phyloP scores from a whole-genome alignment of 805 yeast genomes.

The Metschnikowia cerradonensis region DNA sequence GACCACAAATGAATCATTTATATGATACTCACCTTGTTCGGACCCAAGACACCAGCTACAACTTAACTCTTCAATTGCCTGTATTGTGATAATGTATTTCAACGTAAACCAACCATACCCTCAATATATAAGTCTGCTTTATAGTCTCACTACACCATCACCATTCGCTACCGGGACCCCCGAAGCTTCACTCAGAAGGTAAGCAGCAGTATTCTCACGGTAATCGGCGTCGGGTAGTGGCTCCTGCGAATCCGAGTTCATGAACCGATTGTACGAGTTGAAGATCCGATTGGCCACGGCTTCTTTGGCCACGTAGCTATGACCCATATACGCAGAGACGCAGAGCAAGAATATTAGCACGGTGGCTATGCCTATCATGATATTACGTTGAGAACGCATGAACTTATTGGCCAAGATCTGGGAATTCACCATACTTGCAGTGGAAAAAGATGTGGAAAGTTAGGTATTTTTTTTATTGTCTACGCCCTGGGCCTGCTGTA shows the following conservation, averaged over 20 bases:
- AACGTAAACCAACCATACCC: no score
- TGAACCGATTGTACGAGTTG: slow-evolving; percentile 2
- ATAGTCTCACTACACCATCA: neutral
- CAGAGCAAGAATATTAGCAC: slow-evolving; percentile 23
- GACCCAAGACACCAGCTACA: no score
- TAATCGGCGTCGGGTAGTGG: neutral
- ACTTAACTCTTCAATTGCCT: no score
- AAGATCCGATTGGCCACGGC: slow-evolving; percentile 1
- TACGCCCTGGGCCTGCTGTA: neutral
- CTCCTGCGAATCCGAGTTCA: neutral
- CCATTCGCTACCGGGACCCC: neutral
- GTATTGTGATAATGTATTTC: no score
- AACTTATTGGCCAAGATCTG: slow-evolving; percentile 22
- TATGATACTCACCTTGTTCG: no score
- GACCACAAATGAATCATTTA: no score
- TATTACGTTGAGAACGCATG: slow-evolving; percentile 31
- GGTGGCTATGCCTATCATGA: slow-evolving; percentile 22
- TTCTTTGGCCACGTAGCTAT: slow-evolving; percentile 16
- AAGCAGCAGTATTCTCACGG: neutral
- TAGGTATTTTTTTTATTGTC: neutral
- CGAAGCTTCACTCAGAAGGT: neutral
- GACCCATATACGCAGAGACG: slow-evolving; percentile 28
- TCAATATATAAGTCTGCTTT: neutral
- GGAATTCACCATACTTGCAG: slow-evolving; percentile 1
- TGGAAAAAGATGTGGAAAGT: neutral